Conservation (phyloP, 208 protist species). For the Porcisia hertigi region DNA sequence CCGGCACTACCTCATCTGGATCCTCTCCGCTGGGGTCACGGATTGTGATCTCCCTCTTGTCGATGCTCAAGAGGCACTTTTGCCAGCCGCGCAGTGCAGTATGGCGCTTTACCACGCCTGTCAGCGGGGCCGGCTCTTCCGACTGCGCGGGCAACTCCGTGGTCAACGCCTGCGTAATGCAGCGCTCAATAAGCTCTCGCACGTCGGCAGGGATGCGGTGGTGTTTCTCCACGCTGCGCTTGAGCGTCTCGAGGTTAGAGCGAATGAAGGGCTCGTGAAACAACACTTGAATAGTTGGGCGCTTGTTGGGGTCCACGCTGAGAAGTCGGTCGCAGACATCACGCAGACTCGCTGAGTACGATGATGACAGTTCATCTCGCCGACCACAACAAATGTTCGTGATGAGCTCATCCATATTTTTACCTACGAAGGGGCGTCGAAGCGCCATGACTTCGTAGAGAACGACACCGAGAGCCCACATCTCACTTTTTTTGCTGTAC, state of each 20-base stretch:
- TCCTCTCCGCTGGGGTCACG: conserved; percentile 34
- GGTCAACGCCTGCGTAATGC: conserved; percentile 61
- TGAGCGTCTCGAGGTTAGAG: conserved; percentile 62
- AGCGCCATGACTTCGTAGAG: conserved; percentile 88
- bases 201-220: conserved; percentile 61
- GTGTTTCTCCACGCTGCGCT: conserved; percentile 78
- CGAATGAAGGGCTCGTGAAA: conserved; percentile 77
- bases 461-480: conserved; percentile 90
- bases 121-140: conserved; percentile 36
- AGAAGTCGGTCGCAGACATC: conserved; percentile 64
- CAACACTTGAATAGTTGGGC: conserved; percentile 62
- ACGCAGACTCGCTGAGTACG: conserved; percentile 51
- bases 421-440: conserved; percentile 78
- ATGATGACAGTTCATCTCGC: conserved; percentile 45
- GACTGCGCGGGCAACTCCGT: conserved; percentile 18
- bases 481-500: conserved; percentile 94
- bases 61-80: conserved; percentile 70
- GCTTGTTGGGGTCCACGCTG: conserved; percentile 54
- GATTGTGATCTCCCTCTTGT: conserved; percentile 49
- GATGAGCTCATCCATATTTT: conserved; percentile 88
- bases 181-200: conserved; percentile 57
- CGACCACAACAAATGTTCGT: conserved; percentile 78
- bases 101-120: conserved; percentile 66
- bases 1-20: conserved; percentile 50
- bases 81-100: conserved; percentile 79